Percentiles rank a stretch among this genome's conserved stretches.
Conservation (phyloP, 768 basidiomycete genomes). For the Termitomyces sp. region DNA sequence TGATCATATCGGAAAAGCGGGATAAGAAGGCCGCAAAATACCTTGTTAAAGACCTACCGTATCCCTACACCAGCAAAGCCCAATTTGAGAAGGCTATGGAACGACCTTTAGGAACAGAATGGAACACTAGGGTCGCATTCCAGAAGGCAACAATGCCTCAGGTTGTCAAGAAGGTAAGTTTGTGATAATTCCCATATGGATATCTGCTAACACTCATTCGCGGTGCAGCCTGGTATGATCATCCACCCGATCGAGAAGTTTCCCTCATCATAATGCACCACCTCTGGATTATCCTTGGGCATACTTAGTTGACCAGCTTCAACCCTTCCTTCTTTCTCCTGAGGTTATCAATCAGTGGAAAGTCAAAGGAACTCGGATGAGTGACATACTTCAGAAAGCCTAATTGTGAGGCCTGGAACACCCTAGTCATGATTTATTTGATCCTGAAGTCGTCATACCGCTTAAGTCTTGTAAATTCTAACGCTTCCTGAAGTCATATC, state of each 20-base stretch:
- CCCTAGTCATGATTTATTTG: neutral
- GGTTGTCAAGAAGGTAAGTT: conserved; percentile 77
- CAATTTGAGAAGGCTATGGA: conserved; percentile 88
- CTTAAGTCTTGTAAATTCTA: neutral
- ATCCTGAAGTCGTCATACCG: neutral
- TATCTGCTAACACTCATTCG: neutral
- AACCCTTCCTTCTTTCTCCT: neutral
- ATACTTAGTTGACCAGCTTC: neutral
- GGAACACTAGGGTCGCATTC: conserved; percentile 87
- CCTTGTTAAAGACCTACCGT: conserved; percentile 85
- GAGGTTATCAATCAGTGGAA: neutral
- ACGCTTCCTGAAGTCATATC: neutral
- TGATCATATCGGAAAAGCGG: conserved; percentile 93
- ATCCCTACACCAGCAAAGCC: conserved; percentile 89
- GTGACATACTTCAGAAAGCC: neutral
- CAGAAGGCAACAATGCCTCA: conserved; percentile 80
- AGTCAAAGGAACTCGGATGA: neutral
- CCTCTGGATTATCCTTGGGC: neutral
- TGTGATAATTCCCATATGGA: neutral
- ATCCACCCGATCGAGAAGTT: conserved; percentile 13
- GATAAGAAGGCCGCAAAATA: conserved; percentile 94
- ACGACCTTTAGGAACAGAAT: conserved; percentile 80
- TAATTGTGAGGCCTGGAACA: neutral
- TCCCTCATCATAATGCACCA: neutral
- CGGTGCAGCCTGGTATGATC: conserved; percentile 8